phyloP scores from a whole-genome alignment of 345 rosid species.

The Salix viminalis region DNA sequence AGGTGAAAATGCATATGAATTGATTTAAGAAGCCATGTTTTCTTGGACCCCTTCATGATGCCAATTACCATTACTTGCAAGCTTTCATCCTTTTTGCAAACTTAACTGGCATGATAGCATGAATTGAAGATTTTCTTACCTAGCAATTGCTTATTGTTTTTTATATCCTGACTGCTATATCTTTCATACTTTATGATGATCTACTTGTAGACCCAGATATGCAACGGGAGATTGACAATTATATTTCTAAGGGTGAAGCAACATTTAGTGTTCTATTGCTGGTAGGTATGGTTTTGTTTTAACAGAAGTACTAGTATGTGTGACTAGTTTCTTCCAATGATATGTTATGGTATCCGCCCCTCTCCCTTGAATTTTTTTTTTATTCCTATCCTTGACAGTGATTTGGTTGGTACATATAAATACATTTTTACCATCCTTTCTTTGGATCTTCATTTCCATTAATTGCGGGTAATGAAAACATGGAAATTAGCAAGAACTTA shows the following conservation, averaged over 20 bases:
- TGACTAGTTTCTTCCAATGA: not conserved
- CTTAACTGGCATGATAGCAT: not conserved
- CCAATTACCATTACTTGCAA: not conserved
- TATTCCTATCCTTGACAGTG: too few relatives aligned
- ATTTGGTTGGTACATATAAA: too few relatives aligned
- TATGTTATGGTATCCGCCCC: not conserved
- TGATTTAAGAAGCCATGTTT: not conserved
- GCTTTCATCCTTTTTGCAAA: not conserved
- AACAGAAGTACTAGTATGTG: not conserved
- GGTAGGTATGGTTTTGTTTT: slow-evolving; percentile 40
- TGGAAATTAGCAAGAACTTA: too few relatives aligned
- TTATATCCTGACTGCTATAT: slow-evolving; percentile 1
- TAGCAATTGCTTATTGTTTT: not conserved
- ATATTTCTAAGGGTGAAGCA: slow-evolving; percentile 67
- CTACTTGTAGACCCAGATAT: slow-evolving; percentile 62
- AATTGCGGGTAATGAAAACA: too few relatives aligned
- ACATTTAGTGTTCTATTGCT: slow-evolving; percentile 56
- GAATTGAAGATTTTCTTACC: not conserved
- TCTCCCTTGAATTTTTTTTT: too few relatives aligned
- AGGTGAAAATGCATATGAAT: not conserved
- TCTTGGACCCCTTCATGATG: not conserved
- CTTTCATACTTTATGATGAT: slow-evolving; percentile 11
- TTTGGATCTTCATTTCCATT: too few relatives aligned
- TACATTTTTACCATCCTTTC: too few relatives aligned
- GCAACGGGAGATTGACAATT: slow-evolving; percentile 63